phyloP scores from a whole-genome alignment of 106 monocot species.

The Vanilla planifolia region DNA sequence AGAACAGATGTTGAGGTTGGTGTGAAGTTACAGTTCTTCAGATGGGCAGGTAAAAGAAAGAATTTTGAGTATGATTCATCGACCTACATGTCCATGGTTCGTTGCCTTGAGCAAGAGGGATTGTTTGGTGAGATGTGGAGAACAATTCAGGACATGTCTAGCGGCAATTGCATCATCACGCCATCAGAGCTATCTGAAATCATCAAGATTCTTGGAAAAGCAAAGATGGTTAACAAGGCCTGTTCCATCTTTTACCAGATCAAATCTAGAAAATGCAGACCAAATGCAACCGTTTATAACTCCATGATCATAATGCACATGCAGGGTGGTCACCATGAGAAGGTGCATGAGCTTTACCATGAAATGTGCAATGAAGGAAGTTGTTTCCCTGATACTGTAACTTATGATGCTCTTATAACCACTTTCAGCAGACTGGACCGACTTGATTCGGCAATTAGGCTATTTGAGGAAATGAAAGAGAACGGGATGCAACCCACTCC shows the following conservation, averaged over 20 bases:
- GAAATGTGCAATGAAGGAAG: constrained; percentile 85
- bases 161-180: constrained; percentile 41
- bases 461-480: constrained; percentile 96
- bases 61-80: constrained; percentile 70
- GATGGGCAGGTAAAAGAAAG: constrained; percentile 60
- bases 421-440: constrained; percentile 64
- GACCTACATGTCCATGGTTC: constrained; percentile 78
- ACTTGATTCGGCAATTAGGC: constrained; percentile 50
- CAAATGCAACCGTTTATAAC: constrained; percentile 64
- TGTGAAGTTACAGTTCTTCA: constrained; percentile 77
- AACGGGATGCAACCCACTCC: constrained; percentile 71
- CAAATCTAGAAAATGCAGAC: constrained; percentile 64
- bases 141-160: constrained; percentile 68
- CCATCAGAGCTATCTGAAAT: constrained; percentile 58
- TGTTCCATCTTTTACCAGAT: constrained; percentile 80
- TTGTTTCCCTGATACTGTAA: constrained; percentile 73
- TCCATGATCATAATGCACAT: constrained; percentile 75
- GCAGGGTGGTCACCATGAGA: constrained; percentile 82
- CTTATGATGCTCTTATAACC: constrained; percentile 70
- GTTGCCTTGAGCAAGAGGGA: constrained; percentile 46
- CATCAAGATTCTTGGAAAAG: constrained; percentile 56
- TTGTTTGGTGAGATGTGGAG: constrained; percentile 79
- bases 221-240: constrained; percentile 87
- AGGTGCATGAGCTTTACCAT: constrained; percentile 85
- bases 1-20: constrained; percentile 48